These are phyloP conservation scores for Scytalidium lignicola DNA, from an alignment of 2,329 filamentous ascomycete genomes.

Conservation along the genomic window DNA sequence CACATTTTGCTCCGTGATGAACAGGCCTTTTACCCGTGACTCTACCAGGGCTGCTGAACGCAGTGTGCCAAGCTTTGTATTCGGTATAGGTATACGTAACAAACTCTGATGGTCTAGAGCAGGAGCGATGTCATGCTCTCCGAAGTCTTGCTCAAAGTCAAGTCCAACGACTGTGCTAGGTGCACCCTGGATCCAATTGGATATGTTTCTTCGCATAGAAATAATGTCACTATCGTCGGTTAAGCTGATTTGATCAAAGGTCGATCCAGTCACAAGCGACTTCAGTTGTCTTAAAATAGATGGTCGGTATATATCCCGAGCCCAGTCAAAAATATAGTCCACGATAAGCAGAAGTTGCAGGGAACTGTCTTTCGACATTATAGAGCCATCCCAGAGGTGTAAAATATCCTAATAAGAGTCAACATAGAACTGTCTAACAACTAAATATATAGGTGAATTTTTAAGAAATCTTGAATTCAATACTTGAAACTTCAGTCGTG, in stretches of 20 bases:
- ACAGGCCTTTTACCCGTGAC: conserved; percentile 7
- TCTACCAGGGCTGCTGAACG: conserved; percentile 8
- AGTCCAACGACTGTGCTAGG: conserved; percentile 7
- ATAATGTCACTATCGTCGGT: conserved; percentile 7
- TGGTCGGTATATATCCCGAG: conserved; percentile 23
- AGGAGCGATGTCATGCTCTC: background rate
- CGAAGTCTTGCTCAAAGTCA: background rate
- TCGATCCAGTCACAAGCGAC: conserved; percentile 6
- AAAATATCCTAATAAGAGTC: conserved; percentile 13
- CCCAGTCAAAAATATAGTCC: conserved; percentile 29
- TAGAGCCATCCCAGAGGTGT: conserved; percentile 19
- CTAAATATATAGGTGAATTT: background rate
- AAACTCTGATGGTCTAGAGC: background rate
- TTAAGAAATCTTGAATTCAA: too few relatives aligned
- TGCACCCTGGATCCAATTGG: conserved; percentile 9
- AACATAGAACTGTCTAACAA: conserved; percentile 1
- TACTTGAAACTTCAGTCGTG: too few relatives aligned
- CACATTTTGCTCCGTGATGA: conserved; percentile 11
- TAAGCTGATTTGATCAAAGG: conserved; percentile 9
- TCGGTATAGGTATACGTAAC: conserved; percentile 7
- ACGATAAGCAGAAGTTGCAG: conserved; percentile 26
- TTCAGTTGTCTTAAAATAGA: conserved; percentile 10
- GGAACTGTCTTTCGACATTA: conserved; percentile 16
- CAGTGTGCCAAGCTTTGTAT: conserved; percentile 9
- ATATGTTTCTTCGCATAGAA: conserved; percentile 12